Conservation (phyloP, 768 basidiomycete genomes). For the Leucocoprinus sp. region DNA sequence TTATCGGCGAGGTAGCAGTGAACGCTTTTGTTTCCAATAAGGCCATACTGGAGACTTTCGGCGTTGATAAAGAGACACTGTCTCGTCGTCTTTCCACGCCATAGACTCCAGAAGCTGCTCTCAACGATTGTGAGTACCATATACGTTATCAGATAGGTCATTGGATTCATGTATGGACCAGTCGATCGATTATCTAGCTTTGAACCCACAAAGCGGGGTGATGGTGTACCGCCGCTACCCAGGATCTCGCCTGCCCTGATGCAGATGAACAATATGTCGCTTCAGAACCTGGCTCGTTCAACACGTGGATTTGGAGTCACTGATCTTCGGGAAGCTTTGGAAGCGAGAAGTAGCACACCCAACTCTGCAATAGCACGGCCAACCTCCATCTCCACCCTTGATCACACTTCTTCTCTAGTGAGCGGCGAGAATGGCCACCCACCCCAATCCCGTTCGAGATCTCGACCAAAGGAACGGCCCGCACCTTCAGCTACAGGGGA, state of each 20-base stretch:
- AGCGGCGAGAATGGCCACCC: conserved; percentile 27
- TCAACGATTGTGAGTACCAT: conserved; percentile 60
- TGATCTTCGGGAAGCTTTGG: conserved; percentile 82
- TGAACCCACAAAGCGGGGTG: conserved; percentile 50
- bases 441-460: conserved; percentile 44
- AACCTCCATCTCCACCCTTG: conserved; percentile 71
- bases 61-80: conserved; percentile 50
- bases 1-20: conserved; percentile 32
- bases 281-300: conserved; percentile 76
- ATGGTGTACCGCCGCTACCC: conserved; percentile 66
- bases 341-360: conserved; percentile 78
- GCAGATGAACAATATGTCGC: conserved; percentile 85
- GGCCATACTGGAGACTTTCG: conserved; percentile 54
- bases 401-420: conserved; percentile 50
- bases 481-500: conserved; percentile 53
- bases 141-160: not conserved
- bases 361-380: conserved; percentile 62
- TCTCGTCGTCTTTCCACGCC: conserved; percentile 41
- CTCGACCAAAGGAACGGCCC: conserved; percentile 35
- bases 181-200: conserved; percentile 44
- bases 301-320: conserved; percentile 78
- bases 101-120: conserved; percentile 73
- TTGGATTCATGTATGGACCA: conserved; percentile 1
- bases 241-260: conserved; percentile 82
- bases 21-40: conserved; percentile 42